These are phyloP conservation scores for Claviceps pusilla DNA, from an alignment of 2,329 filamentous ascomycete species.

Conservation along the genomic window DNA sequence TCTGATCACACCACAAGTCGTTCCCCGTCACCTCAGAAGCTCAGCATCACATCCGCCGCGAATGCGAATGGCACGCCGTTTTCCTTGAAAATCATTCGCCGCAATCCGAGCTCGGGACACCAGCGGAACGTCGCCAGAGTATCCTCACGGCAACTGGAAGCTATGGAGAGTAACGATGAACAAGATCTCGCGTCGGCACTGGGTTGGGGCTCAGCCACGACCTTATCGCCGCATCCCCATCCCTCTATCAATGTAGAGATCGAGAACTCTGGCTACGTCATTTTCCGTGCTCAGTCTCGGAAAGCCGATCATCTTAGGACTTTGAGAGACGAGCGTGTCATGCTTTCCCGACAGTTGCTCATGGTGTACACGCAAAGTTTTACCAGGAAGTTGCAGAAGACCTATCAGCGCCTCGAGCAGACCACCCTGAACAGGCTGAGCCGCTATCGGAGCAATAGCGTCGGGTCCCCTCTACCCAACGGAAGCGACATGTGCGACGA, in stretches of 20 bases:
- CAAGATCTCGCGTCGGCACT: constrained; percentile 11
- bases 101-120: constrained; percentile 50
- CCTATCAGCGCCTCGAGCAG: constrained; percentile 24
- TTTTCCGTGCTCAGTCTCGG: constrained; percentile 27
- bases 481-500: not conserved
- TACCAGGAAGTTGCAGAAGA: constrained; percentile 30
- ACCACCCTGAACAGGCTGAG: constrained; percentile 11
- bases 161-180: constrained; percentile 11
- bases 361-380: constrained; percentile 42
- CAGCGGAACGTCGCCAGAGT: constrained; percentile 67
- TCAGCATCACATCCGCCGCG: constrained; percentile 12
- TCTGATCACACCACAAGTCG: constrained; percentile 7
- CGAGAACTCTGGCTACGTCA: constrained; percentile 41
- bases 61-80: constrained; percentile 28
- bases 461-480: constrained; percentile 16
- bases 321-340: constrained; percentile 10
- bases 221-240: constrained; percentile 5
- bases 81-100: constrained; percentile 52
- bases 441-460: constrained; percentile 17
- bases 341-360: constrained; percentile 39
- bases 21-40: constrained; percentile 25
- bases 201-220: not conserved
- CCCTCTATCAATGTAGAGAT: constrained; percentile 37
- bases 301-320: constrained; percentile 3
- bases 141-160: constrained; percentile 35